Conservation (phyloP, 2,329 filamentous ascomycete species). For the Colletotrichum eleusines region DNA sequence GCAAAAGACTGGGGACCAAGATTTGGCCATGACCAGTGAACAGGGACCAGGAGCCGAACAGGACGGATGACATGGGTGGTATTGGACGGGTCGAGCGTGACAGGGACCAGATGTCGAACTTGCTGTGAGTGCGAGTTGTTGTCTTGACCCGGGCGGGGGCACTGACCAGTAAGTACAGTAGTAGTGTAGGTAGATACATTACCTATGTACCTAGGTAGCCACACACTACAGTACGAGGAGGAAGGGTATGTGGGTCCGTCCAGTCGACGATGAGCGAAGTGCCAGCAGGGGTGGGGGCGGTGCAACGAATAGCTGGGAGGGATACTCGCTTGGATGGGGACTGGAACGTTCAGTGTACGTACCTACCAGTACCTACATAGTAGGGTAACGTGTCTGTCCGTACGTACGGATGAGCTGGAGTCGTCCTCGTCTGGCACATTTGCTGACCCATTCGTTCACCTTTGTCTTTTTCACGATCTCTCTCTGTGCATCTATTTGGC, state of each 20-base stretch:
- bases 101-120: slow-evolving; percentile 34
- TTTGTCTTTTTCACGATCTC: not conserved
- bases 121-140: slow-evolving; percentile 1
- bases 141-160: not conserved
- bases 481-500: not conserved
- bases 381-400: not conserved
- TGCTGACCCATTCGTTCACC: not conserved
- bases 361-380: not conserved
- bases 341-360: not conserved
- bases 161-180: not conserved
- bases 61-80: slow-evolving; percentile 37
- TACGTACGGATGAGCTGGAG: not conserved
- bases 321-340: slow-evolving; percentile 6
- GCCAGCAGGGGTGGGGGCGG: slow-evolving; percentile 26
- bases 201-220: too few relatives aligned
- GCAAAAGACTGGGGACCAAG: slow-evolving; percentile 32
- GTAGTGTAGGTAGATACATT: too few relatives aligned
- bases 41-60: slow-evolving; percentile 37
- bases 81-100: slow-evolving; percentile 37
- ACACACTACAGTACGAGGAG: too few relatives aligned
- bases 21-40: slow-evolving; percentile 14
- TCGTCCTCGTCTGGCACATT: not conserved
- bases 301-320: slow-evolving; percentile 21
- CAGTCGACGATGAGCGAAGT: slow-evolving; percentile 13
- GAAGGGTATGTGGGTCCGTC: slow-evolving; percentile 6